Evolutionary conservation across 495 filamentous ascomycete species (phyloP).

Genomic region (Talaromyces adpressus): DNA sequence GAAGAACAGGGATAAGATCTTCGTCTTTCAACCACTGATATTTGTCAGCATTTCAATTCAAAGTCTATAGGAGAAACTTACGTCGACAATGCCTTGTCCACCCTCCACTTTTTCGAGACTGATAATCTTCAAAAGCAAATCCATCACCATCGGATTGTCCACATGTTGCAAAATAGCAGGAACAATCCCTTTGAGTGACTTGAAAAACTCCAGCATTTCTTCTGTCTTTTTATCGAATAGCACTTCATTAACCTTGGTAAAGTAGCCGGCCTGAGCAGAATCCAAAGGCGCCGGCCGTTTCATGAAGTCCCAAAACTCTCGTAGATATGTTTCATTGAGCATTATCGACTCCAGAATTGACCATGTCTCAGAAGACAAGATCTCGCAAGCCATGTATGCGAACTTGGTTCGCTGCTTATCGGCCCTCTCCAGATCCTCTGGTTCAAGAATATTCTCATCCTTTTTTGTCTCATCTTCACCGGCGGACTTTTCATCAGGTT

Average conservation of each 20-base stretch:
- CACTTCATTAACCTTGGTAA: slow-evolving; percentile 97
- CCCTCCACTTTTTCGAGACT: slow-evolving; percentile 90
- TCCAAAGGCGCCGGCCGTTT: slow-evolving; percentile 75
- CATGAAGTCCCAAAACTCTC: slow-evolving; percentile 86
- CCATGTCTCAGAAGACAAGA: slow-evolving; percentile 94
- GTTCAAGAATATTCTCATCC: slow-evolving; percentile 37
- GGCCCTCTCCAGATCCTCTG: slow-evolving; percentile 59
- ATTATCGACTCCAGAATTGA: slow-evolving; percentile 89
- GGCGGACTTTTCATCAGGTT: slow-evolving; percentile 26
- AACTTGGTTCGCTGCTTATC: slow-evolving; percentile 89
- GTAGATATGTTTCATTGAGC: slow-evolving; percentile 68
- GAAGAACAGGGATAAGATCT: slow-evolving; percentile 78
- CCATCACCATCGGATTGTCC: slow-evolving; percentile 98
- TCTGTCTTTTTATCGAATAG: slow-evolving; percentile 95
- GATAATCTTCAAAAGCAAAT: slow-evolving; percentile 93
- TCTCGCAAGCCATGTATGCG: slow-evolving; percentile 84
- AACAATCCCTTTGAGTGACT: slow-evolving; percentile 72
- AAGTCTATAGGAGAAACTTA: slow-evolving; percentile 34
- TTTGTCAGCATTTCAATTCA: slow-evolving; percentile 6
- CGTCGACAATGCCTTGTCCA: slow-evolving; percentile 90
- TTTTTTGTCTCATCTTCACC: slow-evolving; percentile 30
- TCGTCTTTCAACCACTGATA: slow-evolving; percentile 86
- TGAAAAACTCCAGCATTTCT: slow-evolving; percentile 87
- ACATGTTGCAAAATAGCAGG: slow-evolving; percentile 86
- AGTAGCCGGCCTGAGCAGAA: slow-evolving; percentile 89